Evolutionary conservation across 2,329 filamentous ascomycete genomes (phyloP).

Genomic region (Aspergillus sp.): DNA sequence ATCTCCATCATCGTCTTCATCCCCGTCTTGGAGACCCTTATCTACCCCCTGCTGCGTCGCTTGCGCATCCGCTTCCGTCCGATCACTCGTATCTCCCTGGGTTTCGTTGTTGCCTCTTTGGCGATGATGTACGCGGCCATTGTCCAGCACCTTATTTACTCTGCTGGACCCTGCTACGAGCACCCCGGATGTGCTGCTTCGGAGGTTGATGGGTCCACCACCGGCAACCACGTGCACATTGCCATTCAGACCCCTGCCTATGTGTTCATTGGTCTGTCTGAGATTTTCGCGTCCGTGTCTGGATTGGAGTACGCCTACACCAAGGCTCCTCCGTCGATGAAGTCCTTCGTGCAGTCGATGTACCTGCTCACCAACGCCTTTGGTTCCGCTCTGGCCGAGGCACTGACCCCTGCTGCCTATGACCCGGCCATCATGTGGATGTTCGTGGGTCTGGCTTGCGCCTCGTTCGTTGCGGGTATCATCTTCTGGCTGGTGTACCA

Average conservation of each 20-base stretch:
- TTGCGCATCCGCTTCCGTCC: constrained; percentile 68
- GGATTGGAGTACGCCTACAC: constrained; percentile 73
- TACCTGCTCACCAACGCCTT: constrained; percentile 61
- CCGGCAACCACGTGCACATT: constrained; percentile 47
- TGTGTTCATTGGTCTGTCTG: constrained; percentile 51
- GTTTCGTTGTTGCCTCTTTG: constrained; percentile 66
- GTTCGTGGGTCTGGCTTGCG: constrained; percentile 59
- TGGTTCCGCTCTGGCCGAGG: constrained; percentile 61
- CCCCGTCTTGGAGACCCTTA: constrained; percentile 66
- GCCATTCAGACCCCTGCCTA: constrained; percentile 49
- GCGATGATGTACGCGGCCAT: constrained; percentile 64
- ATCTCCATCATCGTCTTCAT: constrained; percentile 75
- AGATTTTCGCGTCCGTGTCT: constrained; percentile 66
- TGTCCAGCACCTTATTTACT: constrained; percentile 60
- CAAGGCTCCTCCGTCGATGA: constrained; percentile 70
- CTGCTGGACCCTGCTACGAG: constrained; percentile 54
- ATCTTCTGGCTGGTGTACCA: constrained; percentile 57
- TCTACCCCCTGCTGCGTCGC: constrained; percentile 70
- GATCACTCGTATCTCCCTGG: constrained; percentile 72
- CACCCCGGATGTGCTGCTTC: constrained; percentile 38
- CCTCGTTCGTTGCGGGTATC: constrained; percentile 51
- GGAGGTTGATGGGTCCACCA: constrained; percentile 31
- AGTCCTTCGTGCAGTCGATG: constrained; percentile 61
- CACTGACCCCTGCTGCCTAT: constrained; percentile 60
- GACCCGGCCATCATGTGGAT: constrained; percentile 69